Evolutionary conservation across 352 stramenopile species (phyloP).

Genomic region (Lagenidium sp.): DNA sequence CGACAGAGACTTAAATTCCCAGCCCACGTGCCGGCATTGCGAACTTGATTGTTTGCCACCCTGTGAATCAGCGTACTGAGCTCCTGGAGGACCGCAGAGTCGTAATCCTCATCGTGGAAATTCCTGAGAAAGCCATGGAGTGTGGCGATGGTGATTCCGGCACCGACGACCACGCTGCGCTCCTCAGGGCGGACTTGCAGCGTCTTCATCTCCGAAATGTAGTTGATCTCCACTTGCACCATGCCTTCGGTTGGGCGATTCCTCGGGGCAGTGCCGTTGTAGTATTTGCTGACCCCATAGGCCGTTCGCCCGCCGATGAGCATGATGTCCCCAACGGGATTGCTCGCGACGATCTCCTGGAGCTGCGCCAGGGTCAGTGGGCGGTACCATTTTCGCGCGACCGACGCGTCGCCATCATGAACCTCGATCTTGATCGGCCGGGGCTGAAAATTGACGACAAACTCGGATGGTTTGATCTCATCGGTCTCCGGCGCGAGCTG

Average conservation of each 20-base stretch:
- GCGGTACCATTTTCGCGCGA: constrained; percentile 21
- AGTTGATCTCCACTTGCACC: constrained; percentile 27
- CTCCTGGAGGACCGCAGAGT: constrained; percentile 13
- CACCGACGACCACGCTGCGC: constrained; percentile 7
- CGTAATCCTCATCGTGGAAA: constrained; percentile 5
- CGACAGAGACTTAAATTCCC: constrained; percentile 28
- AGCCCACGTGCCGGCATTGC: constrained; percentile 21
- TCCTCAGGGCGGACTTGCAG: constrained; percentile 3
- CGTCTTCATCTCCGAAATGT: constrained; percentile 20
- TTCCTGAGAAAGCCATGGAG: constrained; percentile 11
- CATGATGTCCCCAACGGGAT: constrained; percentile 7
- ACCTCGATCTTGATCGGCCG: constrained; percentile 17
- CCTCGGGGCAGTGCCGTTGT: constrained; percentile 42
- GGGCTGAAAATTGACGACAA: constrained; percentile 23
- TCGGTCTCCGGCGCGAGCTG: constrained; percentile 2
- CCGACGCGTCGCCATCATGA: constrained; percentile 1
- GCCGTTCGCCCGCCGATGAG: constrained; percentile 30
- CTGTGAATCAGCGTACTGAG: constrained; percentile 27
- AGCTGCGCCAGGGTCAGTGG: constrained; percentile 23
- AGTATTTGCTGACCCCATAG: constrained; percentile 45
- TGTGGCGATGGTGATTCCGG: constrained; percentile 14
- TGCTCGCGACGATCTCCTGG: constrained; percentile 5
- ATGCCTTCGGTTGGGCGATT: constrained; percentile 6
- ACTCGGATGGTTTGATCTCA: constrained; percentile 17
- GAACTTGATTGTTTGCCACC: constrained; percentile 57